These are phyloP conservation scores for Deinandra increscens DNA, from an alignment of 129 eudicot genomes.

Conservation along the genomic window DNA sequence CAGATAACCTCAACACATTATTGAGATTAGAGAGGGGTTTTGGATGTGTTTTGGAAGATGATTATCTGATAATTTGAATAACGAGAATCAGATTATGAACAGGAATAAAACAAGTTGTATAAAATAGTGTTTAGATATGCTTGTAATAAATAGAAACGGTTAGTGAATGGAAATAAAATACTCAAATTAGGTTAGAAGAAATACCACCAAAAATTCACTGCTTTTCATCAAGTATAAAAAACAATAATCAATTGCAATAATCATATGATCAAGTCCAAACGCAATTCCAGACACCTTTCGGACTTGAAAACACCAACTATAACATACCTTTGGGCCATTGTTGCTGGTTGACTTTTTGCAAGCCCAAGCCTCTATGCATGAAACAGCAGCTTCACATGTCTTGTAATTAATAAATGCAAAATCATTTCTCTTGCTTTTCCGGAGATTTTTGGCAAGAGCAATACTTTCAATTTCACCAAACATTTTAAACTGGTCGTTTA, in stretches of 20 bases:
- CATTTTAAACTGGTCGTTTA: slow-evolving; percentile 43
- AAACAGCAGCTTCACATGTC: slow-evolving; percentile 63
- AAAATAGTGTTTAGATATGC: neutral
- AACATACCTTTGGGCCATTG: slow-evolving; percentile 44
- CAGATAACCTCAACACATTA: neutral
- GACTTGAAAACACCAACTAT: slow-evolving; percentile 22
- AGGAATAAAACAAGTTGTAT: neutral
- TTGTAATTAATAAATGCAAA: slow-evolving; percentile 65
- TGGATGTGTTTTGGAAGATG: neutral
- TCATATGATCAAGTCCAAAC: neutral
- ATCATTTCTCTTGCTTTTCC: slow-evolving; percentile 58
- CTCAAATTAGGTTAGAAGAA: neutral
- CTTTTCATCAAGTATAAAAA: neutral
- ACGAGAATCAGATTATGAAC: neutral
- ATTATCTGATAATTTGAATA: neutral
- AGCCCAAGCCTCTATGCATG: slow-evolving; percentile 60
- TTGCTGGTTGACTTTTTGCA: slow-evolving; percentile 33
- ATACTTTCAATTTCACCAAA: slow-evolving; percentile 77
- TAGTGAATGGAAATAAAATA: neutral
- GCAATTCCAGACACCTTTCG: neutral
- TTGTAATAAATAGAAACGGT: neutral
- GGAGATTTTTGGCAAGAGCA: slow-evolving; percentile 63
- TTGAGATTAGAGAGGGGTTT: neutral
- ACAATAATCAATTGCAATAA: neutral
- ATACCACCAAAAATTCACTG: slow-evolving; percentile 2